Percentiles rank a stretch among this genome's conserved stretches.
Evolutionary conservation across 1,139 yeast genomes (phyloP).

Genomic region (Taphrina confusa): DNA sequence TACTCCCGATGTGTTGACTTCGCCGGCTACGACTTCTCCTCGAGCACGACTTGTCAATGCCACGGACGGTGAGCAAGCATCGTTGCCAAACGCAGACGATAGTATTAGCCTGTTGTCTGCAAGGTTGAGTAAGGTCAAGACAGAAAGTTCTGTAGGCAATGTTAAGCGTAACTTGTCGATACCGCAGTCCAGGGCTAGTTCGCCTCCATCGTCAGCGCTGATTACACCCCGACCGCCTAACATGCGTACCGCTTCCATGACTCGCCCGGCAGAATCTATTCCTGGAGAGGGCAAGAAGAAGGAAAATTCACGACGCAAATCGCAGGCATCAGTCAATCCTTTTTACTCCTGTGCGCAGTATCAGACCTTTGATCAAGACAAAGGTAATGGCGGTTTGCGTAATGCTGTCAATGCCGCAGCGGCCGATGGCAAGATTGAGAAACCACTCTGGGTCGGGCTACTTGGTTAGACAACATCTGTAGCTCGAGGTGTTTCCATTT

Average conservation of each 20-base stretch:
- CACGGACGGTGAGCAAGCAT: neutral
- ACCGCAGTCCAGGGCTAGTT: slow-evolving; percentile 35
- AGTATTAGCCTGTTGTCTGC: slow-evolving; percentile 8
- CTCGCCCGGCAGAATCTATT: slow-evolving; percentile 22
- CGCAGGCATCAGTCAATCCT: slow-evolving; percentile 19
- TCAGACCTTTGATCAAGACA: slow-evolving; percentile 65
- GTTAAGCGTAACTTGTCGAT: slow-evolving; percentile 12
- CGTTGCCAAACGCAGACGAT: neutral
- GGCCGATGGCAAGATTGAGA: slow-evolving; percentile 52
- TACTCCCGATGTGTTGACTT: neutral
- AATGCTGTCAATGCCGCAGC: slow-evolving; percentile 76
- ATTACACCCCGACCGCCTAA: slow-evolving; percentile 14
- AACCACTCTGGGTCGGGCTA: slow-evolving; percentile 73
- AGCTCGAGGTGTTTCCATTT: too few species aligned
- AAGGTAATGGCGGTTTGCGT: slow-evolving; percentile 84
- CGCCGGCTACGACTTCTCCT: slow-evolving; percentile 2
- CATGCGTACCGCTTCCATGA: slow-evolving; percentile 17
- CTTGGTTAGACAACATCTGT: slow-evolving; percentile 2
- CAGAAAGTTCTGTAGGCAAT: neutral
- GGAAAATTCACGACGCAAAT: slow-evolving; percentile 10
- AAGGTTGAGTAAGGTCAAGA: slow-evolving; percentile 2
- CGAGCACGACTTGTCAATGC: neutral
- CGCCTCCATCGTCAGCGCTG: slow-evolving; percentile 33
- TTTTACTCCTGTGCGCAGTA: slow-evolving; percentile 71
- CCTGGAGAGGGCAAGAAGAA: slow-evolving; percentile 18